Evolutionary conservation across 1,284 basidiomycete genomes (phyloP).

Genomic region (Sanghuangporus weigelae): DNA sequence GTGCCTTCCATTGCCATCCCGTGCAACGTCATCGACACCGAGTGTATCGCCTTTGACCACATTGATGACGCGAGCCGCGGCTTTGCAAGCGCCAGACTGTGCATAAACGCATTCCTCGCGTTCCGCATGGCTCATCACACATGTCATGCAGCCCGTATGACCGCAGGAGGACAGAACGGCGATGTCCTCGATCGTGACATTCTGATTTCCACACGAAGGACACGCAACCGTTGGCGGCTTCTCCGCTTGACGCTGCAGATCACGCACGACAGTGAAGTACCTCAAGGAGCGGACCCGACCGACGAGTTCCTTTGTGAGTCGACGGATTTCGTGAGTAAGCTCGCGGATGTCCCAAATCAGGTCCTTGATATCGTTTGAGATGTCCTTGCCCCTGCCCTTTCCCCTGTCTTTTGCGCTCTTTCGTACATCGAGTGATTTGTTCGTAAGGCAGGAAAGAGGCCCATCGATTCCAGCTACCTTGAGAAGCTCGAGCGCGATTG

Average conservation of each 20-base stretch:
- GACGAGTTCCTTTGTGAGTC: conserved; percentile 81
- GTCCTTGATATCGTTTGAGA: conserved; percentile 48
- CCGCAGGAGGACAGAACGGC: conserved; percentile 88
- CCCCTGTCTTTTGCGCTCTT: conserved; percentile 29
- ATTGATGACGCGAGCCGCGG: conserved; percentile 69
- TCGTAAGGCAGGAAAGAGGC: conserved; percentile 24
- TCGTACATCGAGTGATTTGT: conserved; percentile 26
- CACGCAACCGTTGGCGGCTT: conserved; percentile 54
- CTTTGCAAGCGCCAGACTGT: conserved; percentile 62
- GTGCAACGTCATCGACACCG: conserved; percentile 75
- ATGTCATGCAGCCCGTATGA: conserved; percentile 75
- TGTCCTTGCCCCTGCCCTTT: conserved; percentile 45
- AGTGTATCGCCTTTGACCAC: conserved; percentile 79
- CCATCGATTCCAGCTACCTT: conserved; percentile 54
- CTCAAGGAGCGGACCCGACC: conserved; percentile 84
- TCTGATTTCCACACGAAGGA: conserved; percentile 50
- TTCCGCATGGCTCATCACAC: conserved; percentile 68
- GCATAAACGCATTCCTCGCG: conserved; percentile 80
- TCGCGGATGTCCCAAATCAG: conserved; percentile 80
- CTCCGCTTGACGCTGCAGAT: conserved; percentile 73
- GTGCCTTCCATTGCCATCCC: conserved; percentile 69
- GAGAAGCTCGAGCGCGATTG: conserved; percentile 53
- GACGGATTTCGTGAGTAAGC: conserved; percentile 79
- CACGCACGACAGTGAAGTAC: conserved; percentile 87
- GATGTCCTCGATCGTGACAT: conserved; percentile 62